Percentiles rank a stretch among this genome's conserved stretches.
Evolutionary conservation across 2,329 filamentous ascomycete species (phyloP).

Genomic region (Zymoseptoria passerinii): DNA sequence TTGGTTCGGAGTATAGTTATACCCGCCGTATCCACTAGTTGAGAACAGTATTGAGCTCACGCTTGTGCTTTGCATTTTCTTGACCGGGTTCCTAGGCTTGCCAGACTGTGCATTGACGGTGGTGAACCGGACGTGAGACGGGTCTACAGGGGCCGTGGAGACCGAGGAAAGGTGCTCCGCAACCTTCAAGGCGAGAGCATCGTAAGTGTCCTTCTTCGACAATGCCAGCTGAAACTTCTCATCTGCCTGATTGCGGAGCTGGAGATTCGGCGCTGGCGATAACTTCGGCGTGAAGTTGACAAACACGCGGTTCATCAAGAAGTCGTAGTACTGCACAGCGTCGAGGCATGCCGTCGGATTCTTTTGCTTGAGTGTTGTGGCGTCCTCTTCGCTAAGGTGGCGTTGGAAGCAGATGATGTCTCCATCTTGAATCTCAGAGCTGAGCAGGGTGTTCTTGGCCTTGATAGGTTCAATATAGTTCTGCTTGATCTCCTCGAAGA

Average conservation of each 20-base stretch:
- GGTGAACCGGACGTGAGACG: slow-evolving; percentile 85
- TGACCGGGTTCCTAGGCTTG: slow-evolving; percentile 69
- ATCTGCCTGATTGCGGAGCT: slow-evolving; percentile 40
- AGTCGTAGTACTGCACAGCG: slow-evolving; percentile 67
- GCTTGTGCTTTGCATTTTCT: slow-evolving; percentile 62
- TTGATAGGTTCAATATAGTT: slow-evolving; percentile 96
- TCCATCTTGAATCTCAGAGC: slow-evolving; percentile 91
- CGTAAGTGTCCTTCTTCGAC: slow-evolving; percentile 83
- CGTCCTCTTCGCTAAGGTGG: slow-evolving; percentile 39
- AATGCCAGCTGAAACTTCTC: slow-evolving; percentile 67
- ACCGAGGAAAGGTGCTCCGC: slow-evolving; percentile 56
- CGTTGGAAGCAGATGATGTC: slow-evolving; percentile 95
- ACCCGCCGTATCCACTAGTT: slow-evolving; percentile 59
- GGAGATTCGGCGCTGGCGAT: slow-evolving; percentile 31
- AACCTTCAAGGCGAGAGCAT: slow-evolving; percentile 75
- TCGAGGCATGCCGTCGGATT: slow-evolving; percentile 23
- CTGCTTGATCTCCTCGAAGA: slow-evolving; percentile 97
- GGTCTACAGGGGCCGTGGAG: slow-evolving; percentile 48
- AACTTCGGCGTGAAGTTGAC: slow-evolving; percentile 66
- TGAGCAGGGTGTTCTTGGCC: slow-evolving; percentile 70
- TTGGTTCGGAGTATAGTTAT: slow-evolving; percentile 55
- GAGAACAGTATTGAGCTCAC: slow-evolving; percentile 66
- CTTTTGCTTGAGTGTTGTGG: slow-evolving; percentile 18
- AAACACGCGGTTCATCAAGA: slow-evolving; percentile 72
- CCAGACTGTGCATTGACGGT: slow-evolving; percentile 70